Conservation (phyloP, 2,329 filamentous ascomycete species). For the Ophiostoma populinum region DNA sequence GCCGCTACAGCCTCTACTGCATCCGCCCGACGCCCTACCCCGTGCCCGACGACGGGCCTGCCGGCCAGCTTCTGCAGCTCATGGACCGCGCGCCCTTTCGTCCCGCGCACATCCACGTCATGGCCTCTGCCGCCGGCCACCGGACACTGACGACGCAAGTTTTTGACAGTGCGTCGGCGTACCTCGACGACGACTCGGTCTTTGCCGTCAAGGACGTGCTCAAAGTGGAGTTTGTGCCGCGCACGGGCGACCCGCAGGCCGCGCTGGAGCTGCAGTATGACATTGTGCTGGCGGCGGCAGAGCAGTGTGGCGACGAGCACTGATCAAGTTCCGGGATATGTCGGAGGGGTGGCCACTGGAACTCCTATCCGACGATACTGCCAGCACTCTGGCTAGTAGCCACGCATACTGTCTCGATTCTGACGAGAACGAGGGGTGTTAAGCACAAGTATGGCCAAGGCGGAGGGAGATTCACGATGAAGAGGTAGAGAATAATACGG, state of each 20-base stretch:
- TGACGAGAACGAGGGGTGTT: too few species aligned
- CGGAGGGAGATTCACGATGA: too few species aligned
- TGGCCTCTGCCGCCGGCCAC: slow-evolving; percentile 35
- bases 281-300: slow-evolving; percentile 11
- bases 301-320: too few species aligned
- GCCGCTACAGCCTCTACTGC: slow-evolving; percentile 45
- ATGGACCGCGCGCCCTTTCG: slow-evolving; percentile 21
- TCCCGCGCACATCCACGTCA: slow-evolving; percentile 23
- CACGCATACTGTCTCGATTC: too few species aligned
- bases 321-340: too few species aligned
- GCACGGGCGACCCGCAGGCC: slow-evolving; percentile 16
- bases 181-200: slow-evolving; percentile 29
- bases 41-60: slow-evolving; percentile 14
- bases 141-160: slow-evolving; percentile 56
- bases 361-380: too few species aligned
- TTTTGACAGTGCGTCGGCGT: slow-evolving; percentile 42
- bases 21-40: slow-evolving; percentile 41
- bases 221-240: slow-evolving; percentile 18
- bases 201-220: slow-evolving; percentile 25
- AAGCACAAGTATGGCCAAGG: too few species aligned
- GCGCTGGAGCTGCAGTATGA: slow-evolving; percentile 19
- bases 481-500: too few species aligned
- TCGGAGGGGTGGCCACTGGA: too few species aligned
- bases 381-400: too few species aligned
- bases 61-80: slow-evolving; percentile 18